Percentiles rank a stretch among this genome's conserved stretches.
These are phyloP conservation scores for Fusarium temperatum DNA, from an alignment of 2,329 filamentous ascomycete genomes.

Conservation along the genomic window DNA sequence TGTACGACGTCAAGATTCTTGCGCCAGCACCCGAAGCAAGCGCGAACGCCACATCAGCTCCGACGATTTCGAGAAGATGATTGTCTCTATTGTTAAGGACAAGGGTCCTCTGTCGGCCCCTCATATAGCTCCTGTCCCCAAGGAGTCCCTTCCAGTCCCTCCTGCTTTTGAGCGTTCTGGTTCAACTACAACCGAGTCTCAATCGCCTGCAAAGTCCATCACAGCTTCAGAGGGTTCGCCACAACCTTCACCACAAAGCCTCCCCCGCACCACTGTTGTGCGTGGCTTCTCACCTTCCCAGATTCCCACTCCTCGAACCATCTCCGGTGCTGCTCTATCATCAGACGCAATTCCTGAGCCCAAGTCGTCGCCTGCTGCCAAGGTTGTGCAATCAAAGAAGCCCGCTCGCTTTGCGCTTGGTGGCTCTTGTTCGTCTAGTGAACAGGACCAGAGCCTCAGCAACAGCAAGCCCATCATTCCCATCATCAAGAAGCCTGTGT, in stretches of 20 bases:
- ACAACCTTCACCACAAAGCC: slow-evolving; percentile 41
- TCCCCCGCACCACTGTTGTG: slow-evolving; percentile 64
- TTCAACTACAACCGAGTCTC: slow-evolving; percentile 56
- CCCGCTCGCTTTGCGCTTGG: slow-evolving; percentile 76
- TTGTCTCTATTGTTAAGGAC: slow-evolving; percentile 90
- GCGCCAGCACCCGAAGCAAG: slow-evolving; percentile 75
- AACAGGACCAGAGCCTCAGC: slow-evolving; percentile 60
- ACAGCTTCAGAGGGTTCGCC: slow-evolving; percentile 51
- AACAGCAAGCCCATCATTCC: slow-evolving; percentile 47
- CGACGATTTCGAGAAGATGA: slow-evolving; percentile 91
- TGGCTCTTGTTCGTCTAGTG: slow-evolving; percentile 79
- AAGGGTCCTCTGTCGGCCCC: slow-evolving; percentile 67
- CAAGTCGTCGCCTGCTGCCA: slow-evolving; percentile 64
- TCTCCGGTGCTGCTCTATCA: slow-evolving; percentile 61
- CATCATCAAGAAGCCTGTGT: slow-evolving; percentile 53
- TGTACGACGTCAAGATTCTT: slow-evolving; percentile 76
- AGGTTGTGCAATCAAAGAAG: slow-evolving; percentile 74
- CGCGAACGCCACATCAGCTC: slow-evolving; percentile 92
- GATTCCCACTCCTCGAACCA: slow-evolving; percentile 59
- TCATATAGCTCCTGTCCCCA: slow-evolving; percentile 45
- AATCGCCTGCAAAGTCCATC: slow-evolving; percentile 66
- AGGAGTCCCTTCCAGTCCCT: slow-evolving; percentile 51
- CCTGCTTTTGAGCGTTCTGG: slow-evolving; percentile 53
- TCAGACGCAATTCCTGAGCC: slow-evolving; percentile 70
- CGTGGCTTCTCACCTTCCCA: slow-evolving; percentile 86